These are phyloP conservation scores for Trapa incisa DNA, from an alignment of 345 rosid genomes.

Conservation along the genomic window DNA sequence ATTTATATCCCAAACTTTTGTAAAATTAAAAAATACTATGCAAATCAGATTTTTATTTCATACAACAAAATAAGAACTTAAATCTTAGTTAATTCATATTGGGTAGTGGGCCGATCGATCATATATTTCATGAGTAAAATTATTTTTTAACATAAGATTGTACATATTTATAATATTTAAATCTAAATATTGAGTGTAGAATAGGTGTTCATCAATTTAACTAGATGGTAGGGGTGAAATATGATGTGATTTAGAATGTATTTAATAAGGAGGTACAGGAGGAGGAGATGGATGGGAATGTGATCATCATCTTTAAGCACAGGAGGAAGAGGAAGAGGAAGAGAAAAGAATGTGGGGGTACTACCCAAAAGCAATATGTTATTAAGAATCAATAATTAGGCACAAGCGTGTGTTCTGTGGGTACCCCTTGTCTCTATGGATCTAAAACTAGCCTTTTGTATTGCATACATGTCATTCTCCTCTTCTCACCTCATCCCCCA, in stretches of 20 bases:
- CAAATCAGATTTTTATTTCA: too few relatives aligned
- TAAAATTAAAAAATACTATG: too few relatives aligned
- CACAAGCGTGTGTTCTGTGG: constrained; percentile 16
- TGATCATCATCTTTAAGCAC: not conserved
- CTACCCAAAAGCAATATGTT: constrained; percentile 9
- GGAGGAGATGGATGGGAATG: not conserved
- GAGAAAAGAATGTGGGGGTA: constrained; percentile 5
- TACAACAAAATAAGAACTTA: too few relatives aligned
- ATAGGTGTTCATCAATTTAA: too few relatives aligned
- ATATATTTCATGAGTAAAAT: too few relatives aligned
- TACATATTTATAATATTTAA: too few relatives aligned
- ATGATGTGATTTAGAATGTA: not conserved
- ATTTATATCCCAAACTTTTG: too few relatives aligned
- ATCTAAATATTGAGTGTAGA: too few relatives aligned
- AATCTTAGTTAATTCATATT: too few relatives aligned
- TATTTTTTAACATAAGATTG: too few relatives aligned
- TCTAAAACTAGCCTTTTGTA: not conserved
- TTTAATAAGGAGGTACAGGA: not conserved
- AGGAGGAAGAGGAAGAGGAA: not conserved
- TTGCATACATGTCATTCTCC: not conserved
- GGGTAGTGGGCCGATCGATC: too few relatives aligned
- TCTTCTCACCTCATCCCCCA: constrained; percentile 1
- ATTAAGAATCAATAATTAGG: constrained; percentile 6
- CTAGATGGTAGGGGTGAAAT: not conserved
- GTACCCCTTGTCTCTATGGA: constrained; percentile 4